Evolutionary conservation across 805 yeast genomes (phyloP), one percentile per base, ranked within the genome.

Genomic region (Limtongia smithiae): DNA sequence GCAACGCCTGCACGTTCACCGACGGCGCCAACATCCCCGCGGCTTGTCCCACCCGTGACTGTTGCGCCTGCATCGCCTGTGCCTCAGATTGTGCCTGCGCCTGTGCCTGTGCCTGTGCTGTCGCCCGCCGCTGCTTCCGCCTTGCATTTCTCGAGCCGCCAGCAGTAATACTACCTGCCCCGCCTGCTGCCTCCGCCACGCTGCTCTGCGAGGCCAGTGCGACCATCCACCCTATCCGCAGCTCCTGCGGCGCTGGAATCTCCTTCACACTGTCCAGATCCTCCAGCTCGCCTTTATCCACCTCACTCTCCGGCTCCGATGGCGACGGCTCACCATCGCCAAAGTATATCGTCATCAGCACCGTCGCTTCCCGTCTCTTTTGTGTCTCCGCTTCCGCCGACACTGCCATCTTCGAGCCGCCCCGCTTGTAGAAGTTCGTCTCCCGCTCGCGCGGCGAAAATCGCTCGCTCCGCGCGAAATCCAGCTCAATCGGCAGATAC

Each of bases 361-460:
- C 60, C 4, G 21, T 36, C 2, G 48, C 32, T 41, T 64, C 68
- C 14, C 68, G 59, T 32, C 33, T 50, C 22, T 44, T 47, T 46
- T 63, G 68, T 15, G 41, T 46, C 17, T 20, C 48, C 9, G 55
- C 61, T 45, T 66, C 70, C 14, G 53, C 54, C 32, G 65, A 58
- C 8, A 51, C 57, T 7, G 67, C 61, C 14, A 39, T 48, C 35
- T 40, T 43, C 4, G 28, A 15, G 5, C 71, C 72, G n/a, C 66
- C 68, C 3, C 66, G 62, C 22, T 57, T 48, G n/a, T 51, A 46
- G 7, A 64, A 46, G 57, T 63, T 63, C 17, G 55, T 50, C 11
- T 56, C 54, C 14, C 27, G 43, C 22, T 60, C 47, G n/a, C 35
- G 40, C 37, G 49, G 51, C 12, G 56, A 30, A 28, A 57, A 41